Evolutionary conservation across 352 stramenopile species (phyloP), one percentile per base, ranked within the genome.

Genomic region (Globisporangium heterothallicum): DNA sequence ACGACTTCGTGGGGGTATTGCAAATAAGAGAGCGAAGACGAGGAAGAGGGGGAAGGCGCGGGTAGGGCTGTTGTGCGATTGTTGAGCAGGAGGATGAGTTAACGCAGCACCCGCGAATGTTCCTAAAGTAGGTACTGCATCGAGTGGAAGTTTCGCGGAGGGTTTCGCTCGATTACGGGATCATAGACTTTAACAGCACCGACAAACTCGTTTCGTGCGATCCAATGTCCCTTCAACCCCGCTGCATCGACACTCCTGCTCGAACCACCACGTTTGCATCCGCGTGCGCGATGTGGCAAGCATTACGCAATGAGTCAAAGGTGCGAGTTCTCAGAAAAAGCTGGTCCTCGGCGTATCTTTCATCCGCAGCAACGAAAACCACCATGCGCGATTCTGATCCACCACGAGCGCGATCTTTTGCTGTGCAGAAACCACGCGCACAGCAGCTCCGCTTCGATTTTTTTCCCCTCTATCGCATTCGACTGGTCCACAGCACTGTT

Each of bases 1-100:
- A 27, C 22, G 7, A 3, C 44, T 27, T 53, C 1, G 6, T 44
- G 22, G 35, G 34, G 30, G 3, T 19, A 38, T 36, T n/a, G n/a
- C n/a, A n/a, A n/a, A n/a, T n/a, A n/a, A n/a, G n/a, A n/a, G n/a
- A n/a, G n/a, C n/a, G n/a, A n/a, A n/a, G n/a, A n/a, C 30, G 12
- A 18, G 4, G n/a, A 5, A n/a, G 1, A 38, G 1, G n/a, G 32
- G 10, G 6, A 38, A n/a, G 10, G 1, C 8, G 32, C 32, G 32
- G 32, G 32, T 38, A 38, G 32, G n/a, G 13, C 8, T 35, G 46
- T 44, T 25, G 46, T 53, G 21, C 2, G 5, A 22, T 53, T 44
- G 46, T 44, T 21, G 12, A 5, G 13, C 10, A 42, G 32, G 46
- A 53, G 22, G 46, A 53, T 45, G 47, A 53, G 47, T 53, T 53